Percentiles rank a stretch among this genome's conserved stretches.
phyloP scores from a whole-genome alignment of 2,329 filamentous ascomycete species.

The Didymella sp. region DNA sequence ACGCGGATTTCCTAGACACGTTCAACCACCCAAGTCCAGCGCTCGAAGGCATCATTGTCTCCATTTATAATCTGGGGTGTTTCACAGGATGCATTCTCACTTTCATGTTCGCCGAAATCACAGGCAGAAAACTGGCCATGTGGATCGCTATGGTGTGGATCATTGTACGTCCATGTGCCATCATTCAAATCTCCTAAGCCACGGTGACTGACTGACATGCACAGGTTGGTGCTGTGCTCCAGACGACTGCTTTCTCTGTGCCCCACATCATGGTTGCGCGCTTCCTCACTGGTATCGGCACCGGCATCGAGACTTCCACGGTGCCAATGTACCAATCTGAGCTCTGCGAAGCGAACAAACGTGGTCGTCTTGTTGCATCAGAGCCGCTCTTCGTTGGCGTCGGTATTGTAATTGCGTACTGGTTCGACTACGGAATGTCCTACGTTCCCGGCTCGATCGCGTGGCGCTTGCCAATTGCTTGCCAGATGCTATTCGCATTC shows the following conservation, averaged over 20 bases:
- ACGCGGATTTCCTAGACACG: conserved; percentile 49
- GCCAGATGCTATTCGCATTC: conserved; percentile 54
- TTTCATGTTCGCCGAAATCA: conserved; percentile 49
- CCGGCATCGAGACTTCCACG: conserved; percentile 62
- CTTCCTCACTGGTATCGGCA: conserved; percentile 60
- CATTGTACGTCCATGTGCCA: conserved; percentile 27
- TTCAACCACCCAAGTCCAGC: conserved; percentile 50
- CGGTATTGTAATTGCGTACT: conserved; percentile 59
- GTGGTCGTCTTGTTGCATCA: conserved; percentile 66
- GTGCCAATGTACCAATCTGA: conserved; percentile 62
- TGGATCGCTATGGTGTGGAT: conserved; percentile 55
- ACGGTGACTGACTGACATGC: not conserved
- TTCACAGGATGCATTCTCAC: conserved; percentile 50
- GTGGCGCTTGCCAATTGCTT: conserved; percentile 58
- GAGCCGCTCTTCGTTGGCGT: conserved; percentile 60
- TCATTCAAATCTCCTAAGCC: no score
- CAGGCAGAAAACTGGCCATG: conserved; percentile 49
- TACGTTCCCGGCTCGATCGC: conserved; percentile 53
- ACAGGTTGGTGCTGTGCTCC: conserved; percentile 49
- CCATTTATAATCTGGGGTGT: conserved; percentile 51
- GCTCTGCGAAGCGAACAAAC: conserved; percentile 61
- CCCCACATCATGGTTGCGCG: conserved; percentile 60
- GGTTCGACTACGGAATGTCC: conserved; percentile 49
- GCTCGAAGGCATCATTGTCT: conserved; percentile 54
- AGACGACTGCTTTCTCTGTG: conserved; percentile 43